Evolutionary conservation across 2,329 filamentous ascomycete species (phyloP), one percentile per base, ranked within the genome.

Genomic region (Aspergillus sp.): DNA sequence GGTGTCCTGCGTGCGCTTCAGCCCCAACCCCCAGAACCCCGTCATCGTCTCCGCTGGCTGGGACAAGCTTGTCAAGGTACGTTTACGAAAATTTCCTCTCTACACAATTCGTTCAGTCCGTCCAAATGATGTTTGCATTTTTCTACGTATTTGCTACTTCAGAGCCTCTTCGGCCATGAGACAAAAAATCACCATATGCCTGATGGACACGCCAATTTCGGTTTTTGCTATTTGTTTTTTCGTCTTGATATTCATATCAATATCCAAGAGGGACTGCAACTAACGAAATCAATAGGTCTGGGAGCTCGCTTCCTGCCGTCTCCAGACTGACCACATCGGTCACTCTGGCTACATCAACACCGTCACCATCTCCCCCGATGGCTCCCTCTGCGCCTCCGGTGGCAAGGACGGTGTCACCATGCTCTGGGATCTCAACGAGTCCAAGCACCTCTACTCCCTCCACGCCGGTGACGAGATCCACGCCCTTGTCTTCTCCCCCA

Each of bases 81-180:
- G 93, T 86, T 63, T 50, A 50, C 50, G 51, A 51, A 8, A 6
- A 50, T 53, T 58, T 47, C 35, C 52, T 50, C 52, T 53, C 37
- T 40, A 21, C 25, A 55, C 55, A 54, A 6, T 40, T 4, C 35
- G 11, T 19, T 31, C 19, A 57, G 61, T 51, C 55, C 62, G 54
- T 66, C 82, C 82, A 87, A 78, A 95, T 92, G 93, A 98, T 98
- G 93, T 85, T 89, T 90, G 86, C 87, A 90, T 87, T 76, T 27
- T 79, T 58, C 77, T 83, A 92, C 91, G 93, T 98, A 98, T 98
- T 98, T 98, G 95, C 95, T 98, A 98, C 95, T 99, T 98, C 93
- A 97, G 95, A 99, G 92, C 91, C 87, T 45, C 74, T 82, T 80
- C 50, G 86, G 93, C 91, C 80, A 96, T 98, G 95, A 99, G 93